Evolutionary conservation across 2,329 filamentous ascomycete genomes (phyloP).

Genomic region (Eutypella sp.): DNA sequence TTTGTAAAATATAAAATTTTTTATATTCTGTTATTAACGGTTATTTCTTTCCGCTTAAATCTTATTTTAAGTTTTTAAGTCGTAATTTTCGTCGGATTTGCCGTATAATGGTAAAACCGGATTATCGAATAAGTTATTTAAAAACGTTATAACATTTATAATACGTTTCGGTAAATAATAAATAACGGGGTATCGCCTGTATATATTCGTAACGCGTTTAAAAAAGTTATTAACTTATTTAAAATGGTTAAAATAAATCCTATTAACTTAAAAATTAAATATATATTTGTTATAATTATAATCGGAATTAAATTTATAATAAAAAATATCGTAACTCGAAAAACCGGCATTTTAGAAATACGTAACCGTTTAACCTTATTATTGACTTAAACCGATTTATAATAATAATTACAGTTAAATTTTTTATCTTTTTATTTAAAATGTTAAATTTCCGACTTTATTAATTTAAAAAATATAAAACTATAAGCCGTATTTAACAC

Average conservation of each 20-base stretch:
- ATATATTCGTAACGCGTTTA: background rate
- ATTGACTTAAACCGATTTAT: too few species aligned
- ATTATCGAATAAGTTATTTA: background rate
- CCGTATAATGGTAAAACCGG: background rate
- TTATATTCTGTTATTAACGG: background rate
- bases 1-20: background rate
- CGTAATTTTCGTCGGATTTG: background rate
- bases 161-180: background rate
- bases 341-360: too few species aligned
- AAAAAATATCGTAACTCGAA: too few species aligned
- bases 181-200: background rate
- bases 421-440: too few species aligned
- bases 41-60: background rate
- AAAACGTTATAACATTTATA: background rate
- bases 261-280: background rate
- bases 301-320: too few species aligned
- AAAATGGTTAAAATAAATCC: background rate
- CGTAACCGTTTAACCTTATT: too few species aligned
- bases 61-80: background rate
- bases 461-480: background rate
- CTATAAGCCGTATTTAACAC: background rate
- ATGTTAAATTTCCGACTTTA: background rate
- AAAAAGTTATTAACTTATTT: background rate
- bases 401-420: too few species aligned
- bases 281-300: too few species aligned